Evolutionary conservation across 2,329 filamentous ascomycete species (phyloP).

Genomic region (Xylaria sp.): DNA sequence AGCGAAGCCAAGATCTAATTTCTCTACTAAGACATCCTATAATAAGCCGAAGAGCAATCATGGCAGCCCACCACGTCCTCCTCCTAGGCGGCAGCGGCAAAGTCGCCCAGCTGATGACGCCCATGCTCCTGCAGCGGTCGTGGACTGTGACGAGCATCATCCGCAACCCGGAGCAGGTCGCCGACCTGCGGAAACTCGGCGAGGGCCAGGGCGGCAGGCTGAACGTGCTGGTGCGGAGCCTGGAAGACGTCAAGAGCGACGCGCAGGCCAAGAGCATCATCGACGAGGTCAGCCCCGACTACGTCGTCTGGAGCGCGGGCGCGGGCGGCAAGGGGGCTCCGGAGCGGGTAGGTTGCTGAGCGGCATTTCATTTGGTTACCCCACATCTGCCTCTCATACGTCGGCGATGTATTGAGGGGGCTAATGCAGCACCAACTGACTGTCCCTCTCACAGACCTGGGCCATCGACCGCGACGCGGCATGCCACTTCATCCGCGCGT

Average conservation of each 20-base stretch:
- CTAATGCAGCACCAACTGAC: no score
- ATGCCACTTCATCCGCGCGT: constrained; percentile 69
- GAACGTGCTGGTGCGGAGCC: constrained; percentile 74
- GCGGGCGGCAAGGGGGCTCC: constrained; percentile 70
- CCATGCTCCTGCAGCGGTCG: constrained; percentile 76
- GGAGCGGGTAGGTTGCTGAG: constrained; percentile 53
- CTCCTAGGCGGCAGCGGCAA: constrained; percentile 87
- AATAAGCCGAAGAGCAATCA: background rate
- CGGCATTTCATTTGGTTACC: background rate
- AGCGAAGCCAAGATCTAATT: background rate
- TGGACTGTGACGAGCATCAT: constrained; percentile 85
- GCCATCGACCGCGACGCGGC: constrained; percentile 65
- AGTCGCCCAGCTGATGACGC: constrained; percentile 78
- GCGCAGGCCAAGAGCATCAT: constrained; percentile 72
- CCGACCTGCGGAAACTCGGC: constrained; percentile 71
- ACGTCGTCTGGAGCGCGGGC: constrained; percentile 75
- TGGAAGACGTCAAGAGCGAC: constrained; percentile 76
- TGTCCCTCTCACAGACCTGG: no score
- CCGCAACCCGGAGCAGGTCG: constrained; percentile 74
- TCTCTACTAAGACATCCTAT: background rate
- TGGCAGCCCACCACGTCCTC: constrained; percentile 64
- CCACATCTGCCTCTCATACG: background rate
- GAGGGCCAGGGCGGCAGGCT: constrained; percentile 70
- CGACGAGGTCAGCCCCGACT: constrained; percentile 70
- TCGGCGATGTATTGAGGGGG: no score